phyloP scores from a whole-genome alignment of 2,329 filamentous ascomycete species.

The Pestalotiopsis sp. region DNA sequence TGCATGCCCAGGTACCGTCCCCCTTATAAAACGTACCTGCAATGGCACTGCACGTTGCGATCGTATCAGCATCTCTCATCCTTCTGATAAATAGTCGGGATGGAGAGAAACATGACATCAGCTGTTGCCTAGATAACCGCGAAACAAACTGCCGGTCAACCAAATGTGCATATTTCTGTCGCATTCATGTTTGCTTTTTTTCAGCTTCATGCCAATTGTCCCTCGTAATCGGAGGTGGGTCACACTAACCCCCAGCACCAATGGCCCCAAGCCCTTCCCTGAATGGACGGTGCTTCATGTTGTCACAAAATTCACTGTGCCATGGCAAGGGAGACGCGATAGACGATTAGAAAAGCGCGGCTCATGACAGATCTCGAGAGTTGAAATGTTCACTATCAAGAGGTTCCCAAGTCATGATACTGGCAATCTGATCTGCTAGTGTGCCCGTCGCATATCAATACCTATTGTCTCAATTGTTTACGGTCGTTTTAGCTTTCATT shows the following conservation, averaged over 20 bases:
- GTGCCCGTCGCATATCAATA: neutral
- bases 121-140: too few species aligned
- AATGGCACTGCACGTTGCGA: too few species aligned
- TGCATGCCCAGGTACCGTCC: neutral
- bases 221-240: neutral
- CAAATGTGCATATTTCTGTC: neutral
- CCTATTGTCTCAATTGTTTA: neutral
- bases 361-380: neutral
- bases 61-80: too few species aligned
- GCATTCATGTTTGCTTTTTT: neutral
- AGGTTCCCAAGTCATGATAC: neutral
- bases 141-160: neutral
- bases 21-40: too few species aligned
- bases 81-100: too few species aligned
- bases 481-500: neutral
- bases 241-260: neutral
- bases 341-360: neutral
- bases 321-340: neutral
- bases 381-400: neutral
- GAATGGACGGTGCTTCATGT: neutral
- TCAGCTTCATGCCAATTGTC: neutral
- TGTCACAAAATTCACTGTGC: neutral
- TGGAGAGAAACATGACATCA: too few species aligned
- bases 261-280: neutral
- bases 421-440: neutral